Evolutionary conservation across 805 yeast species (phyloP), one percentile per base, ranked within the genome.

Genomic region (Candida boidinii): DNA sequence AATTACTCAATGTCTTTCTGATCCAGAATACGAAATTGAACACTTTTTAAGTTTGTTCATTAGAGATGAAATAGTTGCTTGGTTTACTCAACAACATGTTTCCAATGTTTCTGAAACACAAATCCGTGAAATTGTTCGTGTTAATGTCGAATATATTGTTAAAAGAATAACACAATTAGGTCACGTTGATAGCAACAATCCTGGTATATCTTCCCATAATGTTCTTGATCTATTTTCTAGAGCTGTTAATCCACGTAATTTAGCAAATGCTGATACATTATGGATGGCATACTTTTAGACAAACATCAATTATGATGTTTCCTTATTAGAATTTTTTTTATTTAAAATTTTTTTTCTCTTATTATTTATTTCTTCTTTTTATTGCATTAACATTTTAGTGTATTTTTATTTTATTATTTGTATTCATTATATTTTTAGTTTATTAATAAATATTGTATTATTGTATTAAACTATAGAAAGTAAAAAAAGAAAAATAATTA

Each of bases 221-320:
- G 83, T 87, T 22, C 68, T 92, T 43, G 96, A 92, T 48, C 70
- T 90, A 50, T 85, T 92, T 33, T 80, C 94, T 5, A 87, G 85
- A 49, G 97, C 98, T 6, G 96, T 88, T 12, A 90, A 88, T 51
- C 96, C 97, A 23, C 74, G 95, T 46, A 85, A 86, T 48, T 62
- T 92, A 45, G 96, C 97, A 12, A 76, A 85, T 34, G 80, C 94
- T 5, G 98, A 92, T 47, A 77, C 87, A 12, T 68, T 84, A 42
- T 92, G 95, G 87, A 85, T 92, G 95, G 92, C 98, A 1, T 92
- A 86, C 62, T 74, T 87, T 45, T 87, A 63, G 42, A n/a, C 1
- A 12, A 14, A 9, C 17, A 15, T 17, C 22, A 21, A 12, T 23
- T 13, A 20, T 12, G 4, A 17, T 13, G 13, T 17, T 15, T 16